A percentile compares a stretch with the other conserved stretches of the same genome.
Evolutionary conservation across 441 rosid species (phyloP).

Genomic region (Erodium trifolium): DNA sequence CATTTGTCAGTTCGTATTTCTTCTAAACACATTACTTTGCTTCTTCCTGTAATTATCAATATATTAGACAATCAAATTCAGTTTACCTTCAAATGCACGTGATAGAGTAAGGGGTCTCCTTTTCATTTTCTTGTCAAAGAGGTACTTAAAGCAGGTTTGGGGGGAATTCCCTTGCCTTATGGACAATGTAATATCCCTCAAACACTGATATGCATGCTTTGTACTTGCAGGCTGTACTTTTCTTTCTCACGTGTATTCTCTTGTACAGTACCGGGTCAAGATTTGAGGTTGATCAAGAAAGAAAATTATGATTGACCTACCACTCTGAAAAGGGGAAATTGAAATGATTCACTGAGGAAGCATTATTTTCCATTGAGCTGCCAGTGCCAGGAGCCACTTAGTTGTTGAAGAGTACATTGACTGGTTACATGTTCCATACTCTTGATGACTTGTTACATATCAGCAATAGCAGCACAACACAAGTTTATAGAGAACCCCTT

Average conservation of each 20-base stretch:
- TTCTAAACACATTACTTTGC: slow-evolving; percentile 1
- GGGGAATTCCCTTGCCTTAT: background rate
- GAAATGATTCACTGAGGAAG: background rate
- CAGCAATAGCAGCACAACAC: background rate
- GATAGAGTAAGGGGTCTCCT: background rate
- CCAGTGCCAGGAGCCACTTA: background rate
- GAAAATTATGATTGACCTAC: background rate
- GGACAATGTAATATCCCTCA: background rate
- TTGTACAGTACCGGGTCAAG: background rate
- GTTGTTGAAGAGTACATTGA: background rate
- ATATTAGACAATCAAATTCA: too few relatives aligned
- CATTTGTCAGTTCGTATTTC: background rate
- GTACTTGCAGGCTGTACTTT: background rate
- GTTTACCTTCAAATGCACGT: background rate
- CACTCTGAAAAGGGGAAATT: background rate
- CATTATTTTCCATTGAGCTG: background rate
- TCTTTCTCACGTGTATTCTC: background rate
- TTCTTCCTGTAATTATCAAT: slow-evolving; percentile 15
- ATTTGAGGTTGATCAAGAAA: background rate
- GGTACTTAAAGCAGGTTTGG: background rate
- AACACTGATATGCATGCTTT: background rate
- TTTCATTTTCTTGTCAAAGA: background rate
- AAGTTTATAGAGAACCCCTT: background rate
- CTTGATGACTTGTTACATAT: background rate
- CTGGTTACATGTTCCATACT: background rate